Conservation (phyloP, 225 moss, liverwort and hornwort genomes). For the Straminergon stramineum region DNA sequence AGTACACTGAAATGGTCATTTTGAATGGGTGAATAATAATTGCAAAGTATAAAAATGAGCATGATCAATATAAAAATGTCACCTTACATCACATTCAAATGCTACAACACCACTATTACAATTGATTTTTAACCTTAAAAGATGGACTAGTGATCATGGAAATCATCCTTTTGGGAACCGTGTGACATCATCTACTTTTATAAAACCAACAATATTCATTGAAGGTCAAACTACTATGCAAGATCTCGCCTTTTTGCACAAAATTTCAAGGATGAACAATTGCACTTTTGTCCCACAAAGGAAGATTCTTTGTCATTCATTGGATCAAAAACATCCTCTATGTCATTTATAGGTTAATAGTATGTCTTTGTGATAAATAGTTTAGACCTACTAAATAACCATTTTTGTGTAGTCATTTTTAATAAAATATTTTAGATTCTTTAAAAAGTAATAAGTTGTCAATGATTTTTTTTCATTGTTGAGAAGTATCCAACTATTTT, state of each 20-base stretch:
- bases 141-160: too few relatives aligned
- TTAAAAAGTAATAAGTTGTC: fast-evolving
- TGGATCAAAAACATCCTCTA: too few relatives aligned
- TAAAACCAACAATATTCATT: too few relatives aligned
- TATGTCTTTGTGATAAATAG: neutral
- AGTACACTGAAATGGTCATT: neutral
- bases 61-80: neutral
- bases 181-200: too few relatives aligned
- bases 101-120: fast-evolving
- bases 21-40: neutral
- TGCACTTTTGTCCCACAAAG: too few relatives aligned
- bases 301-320: too few relatives aligned
- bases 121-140: too few relatives aligned
- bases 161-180: too few relatives aligned
- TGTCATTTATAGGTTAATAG: too few relatives aligned
- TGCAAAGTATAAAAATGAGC: neutral
- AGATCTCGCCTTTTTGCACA: too few relatives aligned
- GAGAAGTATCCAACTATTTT: fast-evolving
- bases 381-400: neutral
- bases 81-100: neutral
- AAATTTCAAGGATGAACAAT: too few relatives aligned
- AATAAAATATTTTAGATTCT: neutral
- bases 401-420: neutral
- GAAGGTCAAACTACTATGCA: too few relatives aligned
- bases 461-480: neutral